Conservation (phyloP, 2,329 filamentous ascomycete species). For the Monilinia aucupariae region DNA sequence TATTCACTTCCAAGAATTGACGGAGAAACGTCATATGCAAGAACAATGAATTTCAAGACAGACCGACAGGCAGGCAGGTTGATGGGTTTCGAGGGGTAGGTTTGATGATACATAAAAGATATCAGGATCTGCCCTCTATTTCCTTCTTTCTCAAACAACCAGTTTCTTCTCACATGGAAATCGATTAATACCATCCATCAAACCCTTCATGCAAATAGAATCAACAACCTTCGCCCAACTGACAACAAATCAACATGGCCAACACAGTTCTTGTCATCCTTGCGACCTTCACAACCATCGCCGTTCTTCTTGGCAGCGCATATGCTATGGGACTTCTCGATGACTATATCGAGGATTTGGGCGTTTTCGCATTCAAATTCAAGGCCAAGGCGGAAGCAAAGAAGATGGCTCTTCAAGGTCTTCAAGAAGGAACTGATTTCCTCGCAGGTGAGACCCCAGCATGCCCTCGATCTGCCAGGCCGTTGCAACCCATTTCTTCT, state of each 20-base stretch:
- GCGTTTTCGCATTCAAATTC: conserved; percentile 38
- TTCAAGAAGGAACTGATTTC: conserved; percentile 40
- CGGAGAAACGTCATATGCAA: conserved; percentile 10
- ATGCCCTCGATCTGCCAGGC: not conserved
- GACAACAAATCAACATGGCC: not conserved
- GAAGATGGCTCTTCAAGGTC: conserved; percentile 38
- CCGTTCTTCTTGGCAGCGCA: conserved; percentile 34
- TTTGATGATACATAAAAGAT: not conserved
- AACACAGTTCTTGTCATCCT: conserved; percentile 31
- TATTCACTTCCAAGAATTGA: conserved; percentile 9
- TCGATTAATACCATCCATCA: not conserved
- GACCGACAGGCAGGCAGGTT: conserved; percentile 3
- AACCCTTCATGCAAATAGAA: not conserved
- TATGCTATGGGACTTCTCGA: conserved; percentile 39
- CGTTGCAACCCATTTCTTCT: not conserved
- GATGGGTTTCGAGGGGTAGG: not conserved
- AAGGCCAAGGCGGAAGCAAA: conserved; percentile 40
- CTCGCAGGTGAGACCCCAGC: conserved; percentile 32
- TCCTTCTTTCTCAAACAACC: not conserved
- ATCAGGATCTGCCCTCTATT: not conserved
- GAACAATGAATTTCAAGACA: not conserved
- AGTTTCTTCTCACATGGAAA: too few relatives aligned
- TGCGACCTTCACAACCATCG: conserved; percentile 33
- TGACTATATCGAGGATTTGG: conserved; percentile 38
- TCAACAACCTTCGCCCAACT: too few relatives aligned